These are phyloP conservation scores for Dendrobium nobile DNA, from an alignment of 106 monocot genomes.

Conservation along the genomic window DNA sequence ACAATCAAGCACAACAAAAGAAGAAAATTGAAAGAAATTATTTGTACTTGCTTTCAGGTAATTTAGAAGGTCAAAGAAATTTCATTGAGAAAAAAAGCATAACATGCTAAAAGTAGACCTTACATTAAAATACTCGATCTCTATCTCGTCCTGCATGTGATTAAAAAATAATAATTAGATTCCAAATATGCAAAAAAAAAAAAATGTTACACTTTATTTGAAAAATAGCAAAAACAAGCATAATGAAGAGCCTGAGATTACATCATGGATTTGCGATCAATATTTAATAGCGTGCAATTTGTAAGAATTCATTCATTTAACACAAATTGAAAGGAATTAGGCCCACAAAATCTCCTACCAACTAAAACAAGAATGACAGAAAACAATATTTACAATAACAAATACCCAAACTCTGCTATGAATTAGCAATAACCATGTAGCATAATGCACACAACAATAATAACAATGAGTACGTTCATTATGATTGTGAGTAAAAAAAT, in stretches of 20 bases:
- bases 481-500: too few species aligned
- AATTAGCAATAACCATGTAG: too few species aligned
- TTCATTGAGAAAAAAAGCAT: not conserved
- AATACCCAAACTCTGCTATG: too few species aligned
- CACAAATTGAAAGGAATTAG: not conserved
- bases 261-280: not conserved
- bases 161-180: not conserved
- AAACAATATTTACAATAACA: too few species aligned
- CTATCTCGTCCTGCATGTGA: constrained; percentile 6
- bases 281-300: not conserved
- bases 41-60: not conserved
- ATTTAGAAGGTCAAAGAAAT: not conserved
- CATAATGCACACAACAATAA: too few species aligned
- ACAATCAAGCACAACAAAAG: not conserved
- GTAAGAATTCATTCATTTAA: not conserved
- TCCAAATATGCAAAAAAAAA: not conserved
- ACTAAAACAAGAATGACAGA: not conserved
- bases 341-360: not conserved
- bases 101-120: not conserved
- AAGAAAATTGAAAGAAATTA: not conserved
- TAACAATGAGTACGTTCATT: too few species aligned
- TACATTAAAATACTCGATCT: constrained; percentile 3
- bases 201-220: not conserved
- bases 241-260: not conserved
- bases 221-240: not conserved